These are phyloP conservation scores for Drechslerella coelobrocha DNA, from an alignment of 2,329 filamentous ascomycete genomes.

Conservation along the genomic window DNA sequence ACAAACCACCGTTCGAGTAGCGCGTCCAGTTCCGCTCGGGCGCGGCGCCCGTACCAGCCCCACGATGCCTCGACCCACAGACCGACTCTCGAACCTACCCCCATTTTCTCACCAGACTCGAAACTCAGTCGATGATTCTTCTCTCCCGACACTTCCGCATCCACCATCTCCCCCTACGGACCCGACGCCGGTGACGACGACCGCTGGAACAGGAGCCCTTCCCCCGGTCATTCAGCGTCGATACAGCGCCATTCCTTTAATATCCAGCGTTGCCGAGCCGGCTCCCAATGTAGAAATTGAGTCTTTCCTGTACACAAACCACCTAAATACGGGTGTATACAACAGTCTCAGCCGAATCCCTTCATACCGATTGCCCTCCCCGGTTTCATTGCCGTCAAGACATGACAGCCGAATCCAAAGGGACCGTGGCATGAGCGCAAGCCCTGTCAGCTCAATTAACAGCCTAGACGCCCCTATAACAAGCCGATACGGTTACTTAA, in stretches of 20 bases:
- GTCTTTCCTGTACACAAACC: conserved; percentile 43
- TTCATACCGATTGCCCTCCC: conserved; percentile 46
- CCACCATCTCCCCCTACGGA: conserved; percentile 45
- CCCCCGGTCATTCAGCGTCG: conserved; percentile 22
- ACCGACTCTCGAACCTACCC: conserved; percentile 32
- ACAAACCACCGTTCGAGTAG: conserved; percentile 43
- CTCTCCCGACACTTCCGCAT: conserved; percentile 38
- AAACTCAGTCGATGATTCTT: conserved; percentile 41
- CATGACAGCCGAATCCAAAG: conserved; percentile 48
- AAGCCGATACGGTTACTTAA: conserved; percentile 44
- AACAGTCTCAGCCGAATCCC: conserved; percentile 48
- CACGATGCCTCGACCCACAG: conserved; percentile 47
- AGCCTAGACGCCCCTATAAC: conserved; percentile 37
- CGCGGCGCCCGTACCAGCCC: conserved; percentile 11
- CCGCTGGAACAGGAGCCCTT: background rate
- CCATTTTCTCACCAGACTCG: conserved; percentile 44
- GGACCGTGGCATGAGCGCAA: conserved; percentile 46
- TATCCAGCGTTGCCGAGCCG: conserved; percentile 34
- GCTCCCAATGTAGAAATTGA: conserved; percentile 33
- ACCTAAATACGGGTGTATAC: conserved; percentile 43
- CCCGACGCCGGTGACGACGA: background rate
- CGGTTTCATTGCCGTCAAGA: conserved; percentile 44
- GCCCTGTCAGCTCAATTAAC: conserved; percentile 48
- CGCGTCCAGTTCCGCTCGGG: conserved; percentile 40
- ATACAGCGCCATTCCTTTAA: conserved; percentile 48